Percentiles rank a stretch among this genome's conserved stretches.
Conservation (phyloP, 345 rosid species). For the Gossypium mustelinum region DNA sequence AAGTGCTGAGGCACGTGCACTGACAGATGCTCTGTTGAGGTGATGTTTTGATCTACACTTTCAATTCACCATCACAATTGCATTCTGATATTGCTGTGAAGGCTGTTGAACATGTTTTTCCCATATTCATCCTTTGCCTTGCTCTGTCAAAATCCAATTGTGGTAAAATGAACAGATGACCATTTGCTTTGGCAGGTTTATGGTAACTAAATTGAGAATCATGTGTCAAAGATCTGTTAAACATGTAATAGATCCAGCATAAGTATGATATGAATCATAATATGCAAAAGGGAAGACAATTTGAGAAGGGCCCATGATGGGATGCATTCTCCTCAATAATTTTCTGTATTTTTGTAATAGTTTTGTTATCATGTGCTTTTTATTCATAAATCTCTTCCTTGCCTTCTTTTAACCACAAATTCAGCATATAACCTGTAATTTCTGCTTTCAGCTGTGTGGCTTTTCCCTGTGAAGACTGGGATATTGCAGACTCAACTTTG, state of each 20-base stretch:
- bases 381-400: background rate
- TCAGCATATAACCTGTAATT: conserved; percentile 21
- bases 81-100: background rate
- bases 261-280: background rate
- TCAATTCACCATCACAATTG: background rate
- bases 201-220: background rate
- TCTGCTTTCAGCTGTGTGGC: conserved; percentile 65
- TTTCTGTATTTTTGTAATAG: background rate
- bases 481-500: conserved; percentile 96
- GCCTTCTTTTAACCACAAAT: conserved; percentile 1
- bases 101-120: background rate
- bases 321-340: background rate
- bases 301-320: background rate
- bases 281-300: background rate
- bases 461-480: conserved; percentile 95
- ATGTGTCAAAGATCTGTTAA: background rate
- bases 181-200: background rate
- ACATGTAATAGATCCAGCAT: background rate
- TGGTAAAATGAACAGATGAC: background rate
- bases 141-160: background rate
- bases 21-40: conserved; percentile 81
- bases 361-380: background rate
- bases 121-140: background rate
- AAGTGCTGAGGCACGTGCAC: conserved; percentile 68
- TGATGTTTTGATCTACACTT: conserved; percentile 25